phyloP scores from a whole-genome alignment of 164 flowering plant species.

The Echeveria elegans region DNA sequence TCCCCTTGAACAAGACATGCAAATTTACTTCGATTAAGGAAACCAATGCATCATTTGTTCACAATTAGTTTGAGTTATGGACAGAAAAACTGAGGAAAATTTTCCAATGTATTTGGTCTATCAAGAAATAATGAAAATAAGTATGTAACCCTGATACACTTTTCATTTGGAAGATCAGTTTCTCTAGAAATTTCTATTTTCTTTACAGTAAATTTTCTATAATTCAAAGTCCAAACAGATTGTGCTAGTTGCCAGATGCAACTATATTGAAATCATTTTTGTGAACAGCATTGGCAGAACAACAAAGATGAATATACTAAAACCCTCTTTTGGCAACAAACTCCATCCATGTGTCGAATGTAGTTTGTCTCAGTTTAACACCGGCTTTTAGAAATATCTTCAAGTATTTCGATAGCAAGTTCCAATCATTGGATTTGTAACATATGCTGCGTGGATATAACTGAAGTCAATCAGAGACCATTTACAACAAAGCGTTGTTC shows the following conservation, averaged over 20 bases:
- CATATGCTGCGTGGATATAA: constrained; percentile 56
- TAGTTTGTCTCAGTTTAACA: constrained; percentile 52
- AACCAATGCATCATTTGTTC: no score
- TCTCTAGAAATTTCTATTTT: no score
- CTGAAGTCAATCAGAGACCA: not conserved
- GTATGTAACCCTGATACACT: no score
- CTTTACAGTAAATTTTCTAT: not conserved
- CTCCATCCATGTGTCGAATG: constrained; percentile 78
- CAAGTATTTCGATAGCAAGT: constrained; percentile 52
- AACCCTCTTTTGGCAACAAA: constrained; percentile 77
- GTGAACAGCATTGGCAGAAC: not conserved
- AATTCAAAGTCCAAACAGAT: not conserved
- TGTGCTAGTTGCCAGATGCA: not conserved
- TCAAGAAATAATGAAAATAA: no score
- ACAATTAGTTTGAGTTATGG: no score
- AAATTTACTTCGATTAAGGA: no score
- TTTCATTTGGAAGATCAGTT: no score
- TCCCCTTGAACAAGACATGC: no score
- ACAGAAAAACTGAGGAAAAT: no score
- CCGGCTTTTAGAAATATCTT: constrained; percentile 56
- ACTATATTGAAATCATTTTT: not conserved
- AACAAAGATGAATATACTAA: not conserved
- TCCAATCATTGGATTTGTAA: constrained; percentile 48
- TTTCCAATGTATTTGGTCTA: no score
- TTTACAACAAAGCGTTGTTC: not conserved